phyloP scores from a whole-genome alignment of 2,329 filamentous ascomycete genomes.

The Coniochaeta hoffmannii region DNA sequence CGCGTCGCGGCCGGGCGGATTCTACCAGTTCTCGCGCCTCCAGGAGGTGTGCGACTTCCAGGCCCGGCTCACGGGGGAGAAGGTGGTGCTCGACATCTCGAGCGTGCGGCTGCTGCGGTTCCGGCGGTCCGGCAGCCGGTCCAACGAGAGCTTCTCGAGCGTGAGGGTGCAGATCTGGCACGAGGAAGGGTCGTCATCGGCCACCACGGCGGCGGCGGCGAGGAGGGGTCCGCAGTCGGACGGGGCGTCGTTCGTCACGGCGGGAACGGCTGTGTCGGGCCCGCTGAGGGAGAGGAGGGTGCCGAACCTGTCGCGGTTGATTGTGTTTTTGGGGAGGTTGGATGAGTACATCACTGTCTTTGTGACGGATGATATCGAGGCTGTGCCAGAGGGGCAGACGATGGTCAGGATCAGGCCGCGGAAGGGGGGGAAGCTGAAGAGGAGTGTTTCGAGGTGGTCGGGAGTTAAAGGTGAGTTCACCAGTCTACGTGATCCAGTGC shows the following conservation, averaged over 20 bases:
- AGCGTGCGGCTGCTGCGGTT: constrained; percentile 18
- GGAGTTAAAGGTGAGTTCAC: constrained; percentile 16
- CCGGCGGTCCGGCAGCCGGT: constrained; percentile 9
- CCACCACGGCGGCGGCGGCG: constrained; percentile 5
- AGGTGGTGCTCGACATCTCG: constrained; percentile 20
- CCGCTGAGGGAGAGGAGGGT: constrained; percentile 17
- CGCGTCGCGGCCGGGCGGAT: constrained; percentile 12
- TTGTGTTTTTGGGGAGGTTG: constrained; percentile 18
- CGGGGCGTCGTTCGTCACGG: constrained; percentile 18
- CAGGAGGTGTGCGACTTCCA: constrained; percentile 20
- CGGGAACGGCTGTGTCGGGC: constrained; percentile 19
- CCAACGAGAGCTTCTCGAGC: constrained; percentile 16
- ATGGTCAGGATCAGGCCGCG: constrained; percentile 20
- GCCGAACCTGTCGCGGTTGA: constrained; percentile 14
- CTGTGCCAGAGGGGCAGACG: constrained; percentile 16
- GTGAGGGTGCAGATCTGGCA: constrained; percentile 22
- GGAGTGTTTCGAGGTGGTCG: constrained; percentile 14
- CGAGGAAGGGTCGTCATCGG: constrained; percentile 11
- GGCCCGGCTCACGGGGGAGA: constrained; percentile 18
- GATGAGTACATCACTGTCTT: constrained; percentile 20
- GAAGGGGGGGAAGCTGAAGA: constrained; percentile 12
- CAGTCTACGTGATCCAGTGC: background rate
- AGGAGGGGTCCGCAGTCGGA: constrained; percentile 11
- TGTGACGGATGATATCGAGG: constrained; percentile 20
- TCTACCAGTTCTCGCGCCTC: constrained; percentile 18